Conservation (phyloP, 208 protist species). For the Trypanosoma avium region DNA sequence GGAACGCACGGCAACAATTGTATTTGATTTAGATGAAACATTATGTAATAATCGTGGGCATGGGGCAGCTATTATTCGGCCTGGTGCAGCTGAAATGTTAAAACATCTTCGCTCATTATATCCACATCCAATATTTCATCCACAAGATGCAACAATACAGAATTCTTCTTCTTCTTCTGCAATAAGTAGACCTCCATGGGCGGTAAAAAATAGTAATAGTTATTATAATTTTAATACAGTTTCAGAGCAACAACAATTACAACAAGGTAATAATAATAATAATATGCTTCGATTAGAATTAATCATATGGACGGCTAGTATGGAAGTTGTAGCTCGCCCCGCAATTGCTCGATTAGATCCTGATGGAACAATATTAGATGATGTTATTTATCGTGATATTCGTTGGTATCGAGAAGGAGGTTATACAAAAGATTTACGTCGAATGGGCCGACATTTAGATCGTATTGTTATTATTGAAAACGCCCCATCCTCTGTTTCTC, state of each 20-base stretch:
- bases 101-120: constrained; percentile 43
- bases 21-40: constrained; percentile 92
- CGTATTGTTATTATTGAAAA: constrained; percentile 90
- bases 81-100: constrained; percentile 65
- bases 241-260: neutral
- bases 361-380: constrained; percentile 63
- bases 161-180: too few relatives aligned
- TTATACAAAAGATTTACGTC: constrained; percentile 88
- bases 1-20: constrained; percentile 74
- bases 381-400: constrained; percentile 81
- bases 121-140: constrained; percentile 38
- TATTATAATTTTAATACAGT: neutral
- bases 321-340: constrained; percentile 68
- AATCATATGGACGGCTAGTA: constrained; percentile 88
- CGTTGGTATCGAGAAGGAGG: constrained; percentile 81
- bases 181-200: constrained; percentile 13
- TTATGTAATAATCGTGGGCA: constrained; percentile 83
- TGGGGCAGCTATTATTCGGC: constrained; percentile 61
- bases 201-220: neutral
- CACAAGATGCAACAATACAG: constrained; percentile 18
- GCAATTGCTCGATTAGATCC: constrained; percentile 80
- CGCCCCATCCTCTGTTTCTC: constrained; percentile 70
- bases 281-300: constrained; percentile 55
- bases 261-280: neutral
- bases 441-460: constrained; percentile 71